These are phyloP conservation scores for Eustoma russellianum DNA, from an alignment of 257 asterid species.

Conservation along the genomic window DNA sequence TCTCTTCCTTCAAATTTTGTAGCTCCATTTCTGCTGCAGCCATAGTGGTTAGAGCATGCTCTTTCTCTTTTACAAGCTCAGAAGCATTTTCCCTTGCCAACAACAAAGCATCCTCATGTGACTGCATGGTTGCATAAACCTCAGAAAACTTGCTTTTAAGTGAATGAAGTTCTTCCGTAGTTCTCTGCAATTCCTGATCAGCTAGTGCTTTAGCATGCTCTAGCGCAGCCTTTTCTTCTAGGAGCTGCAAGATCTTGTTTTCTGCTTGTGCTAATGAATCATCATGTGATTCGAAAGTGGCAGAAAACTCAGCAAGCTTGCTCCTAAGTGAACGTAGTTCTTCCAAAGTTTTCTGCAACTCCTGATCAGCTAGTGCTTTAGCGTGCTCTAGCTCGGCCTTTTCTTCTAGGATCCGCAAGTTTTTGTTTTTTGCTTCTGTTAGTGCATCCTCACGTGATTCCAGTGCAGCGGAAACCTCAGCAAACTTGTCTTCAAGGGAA, in stretches of 20 bases:
- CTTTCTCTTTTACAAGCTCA: conserved; percentile 16
- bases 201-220: conserved; percentile 44
- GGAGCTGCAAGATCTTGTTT: conserved; percentile 36
- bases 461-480: conserved; percentile 37
- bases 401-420: conserved; percentile 50
- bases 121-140: conserved; percentile 29
- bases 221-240: conserved; percentile 61
- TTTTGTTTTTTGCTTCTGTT: conserved; percentile 39
- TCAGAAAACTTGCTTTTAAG: conserved; percentile 45
- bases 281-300: conserved; percentile 23
- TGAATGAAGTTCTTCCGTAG: conserved; percentile 42
- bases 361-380: conserved; percentile 46
- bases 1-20: conserved; percentile 24
- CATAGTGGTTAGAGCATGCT: conserved; percentile 15
- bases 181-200: conserved; percentile 60
- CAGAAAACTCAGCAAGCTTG: conserved; percentile 49
- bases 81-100: conserved; percentile 16
- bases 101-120: conserved; percentile 20
- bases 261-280: conserved; percentile 51
- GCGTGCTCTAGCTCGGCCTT: conserved; percentile 56
- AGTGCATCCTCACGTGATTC: conserved; percentile 38
- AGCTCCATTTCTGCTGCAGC: conserved; percentile 17
- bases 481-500: conserved; percentile 41
- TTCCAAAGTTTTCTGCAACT: conserved; percentile 49
- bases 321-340: conserved; percentile 39